Percentiles rank a stretch among this genome's conserved stretches.
Evolutionary conservation across 2,329 filamentous ascomycete species (phyloP).

Genomic region (Colletotrichum navitas): DNA sequence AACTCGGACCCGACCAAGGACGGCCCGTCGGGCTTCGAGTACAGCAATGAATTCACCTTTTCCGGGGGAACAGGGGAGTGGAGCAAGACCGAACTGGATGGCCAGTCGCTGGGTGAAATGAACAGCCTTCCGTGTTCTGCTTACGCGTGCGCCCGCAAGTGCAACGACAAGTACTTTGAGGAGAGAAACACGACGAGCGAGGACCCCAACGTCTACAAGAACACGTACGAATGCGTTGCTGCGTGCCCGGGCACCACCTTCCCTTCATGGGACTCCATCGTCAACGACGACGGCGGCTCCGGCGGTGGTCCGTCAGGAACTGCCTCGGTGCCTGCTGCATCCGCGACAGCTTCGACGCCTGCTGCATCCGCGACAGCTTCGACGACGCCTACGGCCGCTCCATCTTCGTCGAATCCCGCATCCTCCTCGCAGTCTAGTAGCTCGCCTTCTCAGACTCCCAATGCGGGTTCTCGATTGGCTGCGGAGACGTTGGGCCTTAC

Average conservation of each 20-base stretch:
- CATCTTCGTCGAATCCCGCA: background rate
- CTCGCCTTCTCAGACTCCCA: background rate
- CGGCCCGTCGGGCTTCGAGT: conserved; percentile 35
- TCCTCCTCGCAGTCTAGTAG: background rate
- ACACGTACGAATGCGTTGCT: conserved; percentile 29
- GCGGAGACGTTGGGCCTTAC: background rate
- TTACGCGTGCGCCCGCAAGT: conserved; percentile 37
- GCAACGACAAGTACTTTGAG: conserved; percentile 32
- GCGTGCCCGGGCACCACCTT: conserved; percentile 18
- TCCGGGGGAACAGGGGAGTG: conserved; percentile 38
- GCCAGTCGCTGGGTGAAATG: conserved; percentile 13
- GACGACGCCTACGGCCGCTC: background rate
- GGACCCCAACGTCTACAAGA: background rate
- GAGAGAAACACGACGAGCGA: conserved; percentile 12
- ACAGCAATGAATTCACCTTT: conserved; percentile 38
- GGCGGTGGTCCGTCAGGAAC: background rate
- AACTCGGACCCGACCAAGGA: conserved; percentile 30
- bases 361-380: conserved; percentile 6
- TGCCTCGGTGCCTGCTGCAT: background rate
- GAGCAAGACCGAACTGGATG: conserved; percentile 35
- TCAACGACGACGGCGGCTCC: background rate
- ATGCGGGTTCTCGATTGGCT: background rate
- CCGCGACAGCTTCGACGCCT: conserved; percentile 1
- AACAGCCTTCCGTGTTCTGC: conserved; percentile 36
- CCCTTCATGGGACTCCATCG: conserved; percentile 16